A percentile compares a stretch with the other conserved stretches of the same genome.
phyloP scores from a whole-genome alignment of 106 monocot species.

The Amphibolis antarctica region DNA sequence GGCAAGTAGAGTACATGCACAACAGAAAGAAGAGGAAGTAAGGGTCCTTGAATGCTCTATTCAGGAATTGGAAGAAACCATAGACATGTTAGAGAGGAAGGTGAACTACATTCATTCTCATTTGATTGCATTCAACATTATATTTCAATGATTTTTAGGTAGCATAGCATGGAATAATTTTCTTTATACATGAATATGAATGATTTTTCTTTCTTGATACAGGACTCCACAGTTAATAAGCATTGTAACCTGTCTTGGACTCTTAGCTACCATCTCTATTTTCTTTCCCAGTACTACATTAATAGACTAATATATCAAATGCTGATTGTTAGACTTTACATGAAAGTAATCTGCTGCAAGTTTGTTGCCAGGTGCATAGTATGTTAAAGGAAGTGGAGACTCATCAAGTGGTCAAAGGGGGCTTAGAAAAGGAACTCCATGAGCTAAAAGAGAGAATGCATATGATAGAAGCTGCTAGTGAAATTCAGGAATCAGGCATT shows the following conservation, averaged over 20 bases:
- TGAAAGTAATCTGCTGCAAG: neutral
- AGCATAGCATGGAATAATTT: too few relatives aligned
- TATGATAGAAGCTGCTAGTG: slow-evolving; percentile 28
- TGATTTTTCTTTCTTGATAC: neutral
- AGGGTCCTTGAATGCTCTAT: slow-evolving; percentile 60
- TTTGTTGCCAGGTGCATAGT: slow-evolving; percentile 34
- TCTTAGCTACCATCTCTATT: neutral
- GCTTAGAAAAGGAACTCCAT: slow-evolving; percentile 38
- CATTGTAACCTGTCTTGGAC: neutral
- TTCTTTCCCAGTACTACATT: neutral
- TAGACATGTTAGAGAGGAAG: slow-evolving; percentile 55
- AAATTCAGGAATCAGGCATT: slow-evolving; percentile 9
- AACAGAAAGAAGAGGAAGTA: slow-evolving; percentile 74
- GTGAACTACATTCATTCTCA: slow-evolving; percentile 4
- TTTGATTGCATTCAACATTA: neutral
- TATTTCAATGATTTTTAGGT: too few relatives aligned
- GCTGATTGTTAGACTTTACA: neutral
- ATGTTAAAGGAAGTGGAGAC: slow-evolving; percentile 46
- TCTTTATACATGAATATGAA: neutral
- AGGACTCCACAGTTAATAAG: too few relatives aligned
- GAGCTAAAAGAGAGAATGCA: slow-evolving; percentile 22
- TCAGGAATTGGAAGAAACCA: slow-evolving; percentile 57
- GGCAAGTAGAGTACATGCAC: slow-evolving; percentile 41
- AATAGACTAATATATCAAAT: neutral
- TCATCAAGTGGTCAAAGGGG: slow-evolving; percentile 22